These are phyloP conservation scores for Boletus tylopilopsis DNA, from an alignment of 768 basidiomycete genomes.

Conservation along the genomic window DNA sequence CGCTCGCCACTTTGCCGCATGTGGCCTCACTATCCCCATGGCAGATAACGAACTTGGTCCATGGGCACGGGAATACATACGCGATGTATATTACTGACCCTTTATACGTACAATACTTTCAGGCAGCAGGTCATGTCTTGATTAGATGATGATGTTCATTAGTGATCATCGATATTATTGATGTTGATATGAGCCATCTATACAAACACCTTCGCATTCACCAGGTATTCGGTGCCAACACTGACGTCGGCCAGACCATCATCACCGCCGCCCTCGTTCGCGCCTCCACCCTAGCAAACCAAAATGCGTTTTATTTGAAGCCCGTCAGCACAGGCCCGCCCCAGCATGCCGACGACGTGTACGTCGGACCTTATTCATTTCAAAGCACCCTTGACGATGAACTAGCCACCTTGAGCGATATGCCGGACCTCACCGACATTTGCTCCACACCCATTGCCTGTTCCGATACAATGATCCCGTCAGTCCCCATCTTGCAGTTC, in stretches of 20 bases:
- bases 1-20: constrained; percentile 40
- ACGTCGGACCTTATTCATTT: constrained; percentile 17
- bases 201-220: constrained; percentile 84
- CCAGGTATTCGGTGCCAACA: constrained; percentile 94
- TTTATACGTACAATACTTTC: constrained; percentile 14
- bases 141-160: constrained; percentile 1
- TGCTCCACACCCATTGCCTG: constrained; percentile 64
- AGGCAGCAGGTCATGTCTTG: constrained; percentile 29
- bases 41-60: constrained; percentile 37
- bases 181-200: constrained; percentile 71
- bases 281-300: constrained; percentile 58
- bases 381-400: neutral
- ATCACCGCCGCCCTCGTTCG: constrained; percentile 81
- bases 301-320: constrained; percentile 70
- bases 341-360: constrained; percentile 85
- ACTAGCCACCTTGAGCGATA: constrained; percentile 64
- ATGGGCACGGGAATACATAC: constrained; percentile 37
- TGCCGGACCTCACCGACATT: constrained; percentile 36
- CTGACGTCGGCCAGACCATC: constrained; percentile 93
- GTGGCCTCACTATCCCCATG: constrained; percentile 36
- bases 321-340: constrained; percentile 87
- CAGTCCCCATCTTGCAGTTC: constrained; percentile 87
- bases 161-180: too few species aligned
- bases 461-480: constrained; percentile 86
- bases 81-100: constrained; percentile 26